Conservation (phyloP, 768 basidiomycete species). For the Ramaria sp. region DNA sequence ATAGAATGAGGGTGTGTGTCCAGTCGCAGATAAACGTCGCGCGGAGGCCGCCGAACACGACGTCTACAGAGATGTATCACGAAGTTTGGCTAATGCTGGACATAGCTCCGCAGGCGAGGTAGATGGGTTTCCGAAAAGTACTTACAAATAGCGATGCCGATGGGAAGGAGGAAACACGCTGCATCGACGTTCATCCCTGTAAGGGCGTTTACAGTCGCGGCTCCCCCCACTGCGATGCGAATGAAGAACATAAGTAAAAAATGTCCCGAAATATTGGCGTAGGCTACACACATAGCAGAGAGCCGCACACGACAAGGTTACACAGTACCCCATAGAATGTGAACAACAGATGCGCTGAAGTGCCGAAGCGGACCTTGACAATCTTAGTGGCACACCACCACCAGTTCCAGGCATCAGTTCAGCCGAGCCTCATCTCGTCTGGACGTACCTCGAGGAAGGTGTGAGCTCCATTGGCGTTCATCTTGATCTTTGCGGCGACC, state of each 20-base stretch:
- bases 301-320: conserved; percentile 39
- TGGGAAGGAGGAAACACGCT: conserved; percentile 33
- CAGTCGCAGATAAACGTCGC: conserved; percentile 36
- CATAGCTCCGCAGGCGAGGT: too few relatives aligned
- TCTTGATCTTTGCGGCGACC: conserved; percentile 44
- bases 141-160: conserved; percentile 31
- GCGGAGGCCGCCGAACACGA: conserved; percentile 29
- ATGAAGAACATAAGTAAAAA: neutral
- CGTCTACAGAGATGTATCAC: conserved; percentile 15
- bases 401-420: too few relatives aligned
- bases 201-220: conserved; percentile 33
- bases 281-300: conserved; percentile 27
- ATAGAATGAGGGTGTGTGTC: conserved; percentile 34
- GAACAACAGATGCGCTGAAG: conserved; percentile 35
- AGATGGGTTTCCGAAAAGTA: conserved; percentile 1
- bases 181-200: conserved; percentile 36
- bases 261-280: neutral
- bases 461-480: conserved; percentile 46
- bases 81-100: too few relatives aligned
- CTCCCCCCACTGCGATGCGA: conserved; percentile 28
- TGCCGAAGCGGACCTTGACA: conserved; percentile 37
- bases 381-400: conserved; percentile 22
- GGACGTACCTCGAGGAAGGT: conserved; percentile 39
- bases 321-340: conserved; percentile 42
- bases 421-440: neutral